phyloP scores from a whole-genome alignment of 2,329 filamentous ascomycete species.

The Fusarium abutilonis region DNA sequence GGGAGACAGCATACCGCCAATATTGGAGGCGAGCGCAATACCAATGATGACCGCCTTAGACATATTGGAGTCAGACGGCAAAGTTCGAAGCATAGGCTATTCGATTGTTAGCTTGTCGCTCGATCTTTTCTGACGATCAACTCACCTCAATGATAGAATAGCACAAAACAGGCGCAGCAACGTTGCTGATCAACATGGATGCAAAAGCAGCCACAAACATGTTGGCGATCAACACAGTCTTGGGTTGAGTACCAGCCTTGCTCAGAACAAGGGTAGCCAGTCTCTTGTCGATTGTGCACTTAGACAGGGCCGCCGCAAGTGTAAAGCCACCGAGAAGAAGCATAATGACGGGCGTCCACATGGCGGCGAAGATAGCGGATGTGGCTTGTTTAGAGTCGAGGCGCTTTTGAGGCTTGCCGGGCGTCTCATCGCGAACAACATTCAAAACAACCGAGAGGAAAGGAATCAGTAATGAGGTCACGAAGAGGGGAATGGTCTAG shows the following conservation, averaged over 20 bases:
- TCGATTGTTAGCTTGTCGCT: constrained; percentile 17
- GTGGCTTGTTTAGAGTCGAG: constrained; percentile 85
- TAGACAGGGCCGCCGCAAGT: constrained; percentile 91
- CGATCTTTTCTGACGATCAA: not conserved
- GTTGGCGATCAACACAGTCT: constrained; percentile 91
- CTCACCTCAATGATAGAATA: constrained; percentile 94
- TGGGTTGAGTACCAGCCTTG: constrained; percentile 91
- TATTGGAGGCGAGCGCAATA: constrained; percentile 93
- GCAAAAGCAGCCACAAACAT: constrained; percentile 99
- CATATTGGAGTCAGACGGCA: constrained; percentile 90
- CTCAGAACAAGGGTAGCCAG: constrained; percentile 96
- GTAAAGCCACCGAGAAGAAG: constrained; percentile 95
- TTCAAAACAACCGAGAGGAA: constrained; percentile 89
- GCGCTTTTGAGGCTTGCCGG: constrained; percentile 66
- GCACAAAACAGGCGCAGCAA: constrained; percentile 94
- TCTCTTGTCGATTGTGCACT: constrained; percentile 97
- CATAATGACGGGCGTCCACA: constrained; percentile 99
- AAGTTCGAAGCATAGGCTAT: constrained; percentile 90
- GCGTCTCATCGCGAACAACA: constrained; percentile 80
- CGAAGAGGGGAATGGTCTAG: constrained; percentile 93
- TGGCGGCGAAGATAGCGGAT: constrained; percentile 86
- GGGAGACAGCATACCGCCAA: constrained; percentile 94
- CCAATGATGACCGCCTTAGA: constrained; percentile 94
- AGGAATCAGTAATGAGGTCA: constrained; percentile 92
- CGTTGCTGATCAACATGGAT: constrained; percentile 99